phyloP scores from a whole-genome alignment of 1,284 basidiomycete genomes.

The Malassezia sympodialis region DNA sequence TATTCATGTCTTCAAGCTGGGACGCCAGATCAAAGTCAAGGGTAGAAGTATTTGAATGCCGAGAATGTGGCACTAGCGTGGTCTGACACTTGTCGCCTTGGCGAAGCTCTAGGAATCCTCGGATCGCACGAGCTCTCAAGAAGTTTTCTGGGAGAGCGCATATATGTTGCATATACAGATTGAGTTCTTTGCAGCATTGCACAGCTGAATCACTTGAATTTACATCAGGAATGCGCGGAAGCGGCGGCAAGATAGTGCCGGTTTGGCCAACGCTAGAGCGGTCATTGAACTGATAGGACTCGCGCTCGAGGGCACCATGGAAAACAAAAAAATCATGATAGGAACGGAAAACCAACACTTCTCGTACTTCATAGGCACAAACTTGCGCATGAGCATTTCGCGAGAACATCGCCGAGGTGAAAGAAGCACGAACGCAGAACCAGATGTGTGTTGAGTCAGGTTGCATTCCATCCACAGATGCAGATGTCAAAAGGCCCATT shows the following conservation, averaged over 20 bases:
- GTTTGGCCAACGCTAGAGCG: conserved; percentile 91
- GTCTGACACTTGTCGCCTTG: conserved; percentile 60
- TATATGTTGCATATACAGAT: conserved; percentile 74
- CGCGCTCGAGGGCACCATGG: conserved; percentile 64
- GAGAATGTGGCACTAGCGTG: neutral
- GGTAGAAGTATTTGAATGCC: conserved; percentile 7
- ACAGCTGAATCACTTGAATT: conserved; percentile 68
- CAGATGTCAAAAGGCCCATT: conserved; percentile 64
- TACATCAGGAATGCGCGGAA: neutral
- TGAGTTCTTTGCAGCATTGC: conserved; percentile 69
- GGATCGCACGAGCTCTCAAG: conserved; percentile 67
- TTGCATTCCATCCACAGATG: conserved; percentile 92
- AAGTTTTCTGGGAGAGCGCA: conserved; percentile 67
- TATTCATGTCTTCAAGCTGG: conserved; percentile 6
- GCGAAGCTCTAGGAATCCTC: conserved; percentile 73
- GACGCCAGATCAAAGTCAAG: conserved; percentile 3
- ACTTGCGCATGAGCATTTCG: conserved; percentile 16
- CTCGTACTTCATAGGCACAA: conserved; percentile 51
- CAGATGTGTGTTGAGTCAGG: conserved; percentile 91
- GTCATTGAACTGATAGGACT: conserved; percentile 57
- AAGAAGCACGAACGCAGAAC: conserved; percentile 86
- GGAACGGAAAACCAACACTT: conserved; percentile 80
- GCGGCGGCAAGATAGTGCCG: conserved; percentile 58
- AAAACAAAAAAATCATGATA: conserved; percentile 99
- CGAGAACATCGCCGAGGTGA: conserved; percentile 45